Evolutionary conservation across 1,284 basidiomycete species (phyloP).

Genomic region (Earliella scabrosa): DNA sequence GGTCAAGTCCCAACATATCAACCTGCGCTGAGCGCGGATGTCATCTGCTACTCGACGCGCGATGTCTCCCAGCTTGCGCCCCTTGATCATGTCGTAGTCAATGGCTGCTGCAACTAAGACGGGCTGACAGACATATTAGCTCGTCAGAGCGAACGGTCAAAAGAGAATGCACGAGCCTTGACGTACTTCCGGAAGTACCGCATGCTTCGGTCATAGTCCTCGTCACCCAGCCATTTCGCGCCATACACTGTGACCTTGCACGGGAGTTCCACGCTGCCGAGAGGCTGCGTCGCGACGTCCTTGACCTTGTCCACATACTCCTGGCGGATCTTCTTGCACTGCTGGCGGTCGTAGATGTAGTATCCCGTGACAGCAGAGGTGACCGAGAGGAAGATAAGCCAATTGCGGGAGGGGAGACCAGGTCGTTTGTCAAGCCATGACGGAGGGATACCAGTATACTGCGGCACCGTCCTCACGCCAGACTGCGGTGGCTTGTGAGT

Average conservation of each 20-base stretch:
- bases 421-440: slow-evolving; percentile 78
- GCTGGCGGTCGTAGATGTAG: slow-evolving; percentile 84
- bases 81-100: slow-evolving; percentile 87
- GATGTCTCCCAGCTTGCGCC: slow-evolving; percentile 87
- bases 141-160: slow-evolving; percentile 9
- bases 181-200: slow-evolving; percentile 95
- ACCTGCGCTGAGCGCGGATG: slow-evolving; percentile 67
- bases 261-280: slow-evolving; percentile 70
- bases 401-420: slow-evolving; percentile 88
- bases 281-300: slow-evolving; percentile 70
- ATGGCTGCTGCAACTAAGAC: slow-evolving; percentile 93
- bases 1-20: slow-evolving; percentile 67
- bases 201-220: slow-evolving; percentile 85
- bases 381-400: slow-evolving; percentile 88
- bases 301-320: slow-evolving; percentile 84
- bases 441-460: slow-evolving; percentile 60
- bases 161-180: slow-evolving; percentile 65
- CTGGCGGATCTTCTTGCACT: slow-evolving; percentile 79
- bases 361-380: slow-evolving; percentile 73
- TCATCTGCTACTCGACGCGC: slow-evolving; percentile 76
- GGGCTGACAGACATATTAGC: slow-evolving; percentile 58
- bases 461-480: slow-evolving; percentile 38
- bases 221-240: slow-evolving; percentile 92
- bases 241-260: slow-evolving; percentile 89
- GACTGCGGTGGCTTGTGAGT: slow-evolving; percentile 30